Percentiles rank a stretch among this genome's conserved stretches.
These are phyloP conservation scores for Candida sonorensis DNA, from an alignment of 805 yeast genomes.

Conservation along the genomic window DNA sequence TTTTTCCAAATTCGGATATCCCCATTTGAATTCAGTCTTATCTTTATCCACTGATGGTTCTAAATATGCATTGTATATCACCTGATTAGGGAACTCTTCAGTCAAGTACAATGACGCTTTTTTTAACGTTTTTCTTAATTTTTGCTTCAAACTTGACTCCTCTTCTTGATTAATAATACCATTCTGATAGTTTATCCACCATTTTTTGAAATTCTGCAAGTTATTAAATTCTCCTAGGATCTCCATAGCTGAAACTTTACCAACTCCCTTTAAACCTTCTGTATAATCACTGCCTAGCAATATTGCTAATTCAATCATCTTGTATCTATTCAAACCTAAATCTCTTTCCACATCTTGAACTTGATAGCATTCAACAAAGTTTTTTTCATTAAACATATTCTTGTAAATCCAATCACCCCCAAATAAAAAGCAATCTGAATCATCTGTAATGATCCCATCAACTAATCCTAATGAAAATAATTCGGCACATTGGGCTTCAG, in stretches of 20 bases:
- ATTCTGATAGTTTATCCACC: conserved; percentile 49
- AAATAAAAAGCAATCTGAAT: conserved; percentile 91
- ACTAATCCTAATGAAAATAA: conserved; percentile 62
- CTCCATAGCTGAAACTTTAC: conserved; percentile 91
- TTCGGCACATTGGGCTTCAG: conserved; percentile 97
- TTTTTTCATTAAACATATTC: conserved; percentile 90
- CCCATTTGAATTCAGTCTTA: conserved; percentile 79
- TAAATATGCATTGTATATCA: conserved; percentile 67
- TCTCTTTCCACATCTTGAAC: conserved; percentile 49
- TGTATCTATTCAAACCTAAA: conserved; percentile 56
- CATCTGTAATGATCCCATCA: conserved; percentile 96
- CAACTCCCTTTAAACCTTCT: conserved; percentile 85
- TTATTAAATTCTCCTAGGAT: conserved; percentile 74
- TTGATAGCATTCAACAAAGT: conserved; percentile 81
- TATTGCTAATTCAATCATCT: conserved; percentile 74
- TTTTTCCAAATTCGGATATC: conserved; percentile 76
- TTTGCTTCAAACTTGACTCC: conserved; percentile 46
- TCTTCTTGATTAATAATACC: conserved; percentile 32
- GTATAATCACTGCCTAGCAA: conserved; percentile 94
- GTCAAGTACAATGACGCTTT: conserved; percentile 48
- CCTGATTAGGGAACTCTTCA: conserved; percentile 60
- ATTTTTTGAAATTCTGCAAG: conserved; percentile 36
- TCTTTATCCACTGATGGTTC: conserved; percentile 84
- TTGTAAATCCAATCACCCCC: conserved; percentile 83
- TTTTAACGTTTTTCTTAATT: conserved; percentile 49